Conservation (phyloP, 208 protist species). For the Trypanosoma avium region DNA sequence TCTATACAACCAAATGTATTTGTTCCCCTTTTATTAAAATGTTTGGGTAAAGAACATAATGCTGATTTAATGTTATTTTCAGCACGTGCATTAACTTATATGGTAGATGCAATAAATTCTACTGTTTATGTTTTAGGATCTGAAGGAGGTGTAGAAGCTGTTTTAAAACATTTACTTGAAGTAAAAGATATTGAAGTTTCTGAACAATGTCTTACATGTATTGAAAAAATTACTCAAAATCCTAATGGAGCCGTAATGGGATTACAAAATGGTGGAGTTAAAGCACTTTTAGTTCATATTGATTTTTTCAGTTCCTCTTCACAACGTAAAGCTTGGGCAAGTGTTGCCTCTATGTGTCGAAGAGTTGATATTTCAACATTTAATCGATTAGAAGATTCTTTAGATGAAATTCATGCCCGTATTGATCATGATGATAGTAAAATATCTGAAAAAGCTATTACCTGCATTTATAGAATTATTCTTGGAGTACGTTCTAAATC, state of each 20-base stretch:
- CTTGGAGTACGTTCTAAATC: slow-evolving; percentile 41
- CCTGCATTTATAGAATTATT: slow-evolving; percentile 56
- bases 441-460: slow-evolving; percentile 67
- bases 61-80: slow-evolving; percentile 90
- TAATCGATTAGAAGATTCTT: slow-evolving; percentile 41
- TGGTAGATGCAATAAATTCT: slow-evolving; percentile 86
- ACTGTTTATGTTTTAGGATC: slow-evolving; percentile 62
- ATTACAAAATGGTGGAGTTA: slow-evolving; percentile 73
- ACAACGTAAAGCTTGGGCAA: slow-evolving; percentile 88
- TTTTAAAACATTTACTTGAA: slow-evolving; percentile 80
- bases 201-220: slow-evolving; percentile 90
- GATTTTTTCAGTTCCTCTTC: slow-evolving; percentile 93
- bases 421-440: slow-evolving; percentile 65
- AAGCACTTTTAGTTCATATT: slow-evolving; percentile 84
- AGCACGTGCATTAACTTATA: slow-evolving; percentile 85
- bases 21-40: slow-evolving; percentile 64
- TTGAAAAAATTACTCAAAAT: slow-evolving; percentile 88
- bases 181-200: slow-evolving; percentile 95
- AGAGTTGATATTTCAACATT: slow-evolving; percentile 52
- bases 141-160: slow-evolving; percentile 42
- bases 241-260: slow-evolving; percentile 35
- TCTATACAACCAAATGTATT: slow-evolving; percentile 65
- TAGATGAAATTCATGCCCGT: slow-evolving; percentile 73
- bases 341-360: slow-evolving; percentile 71
- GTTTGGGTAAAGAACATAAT: slow-evolving; percentile 79